These are phyloP conservation scores for Cyamopsis tetragonoloba DNA, from an alignment of 306 rosid genomes.

Conservation along the genomic window DNA sequence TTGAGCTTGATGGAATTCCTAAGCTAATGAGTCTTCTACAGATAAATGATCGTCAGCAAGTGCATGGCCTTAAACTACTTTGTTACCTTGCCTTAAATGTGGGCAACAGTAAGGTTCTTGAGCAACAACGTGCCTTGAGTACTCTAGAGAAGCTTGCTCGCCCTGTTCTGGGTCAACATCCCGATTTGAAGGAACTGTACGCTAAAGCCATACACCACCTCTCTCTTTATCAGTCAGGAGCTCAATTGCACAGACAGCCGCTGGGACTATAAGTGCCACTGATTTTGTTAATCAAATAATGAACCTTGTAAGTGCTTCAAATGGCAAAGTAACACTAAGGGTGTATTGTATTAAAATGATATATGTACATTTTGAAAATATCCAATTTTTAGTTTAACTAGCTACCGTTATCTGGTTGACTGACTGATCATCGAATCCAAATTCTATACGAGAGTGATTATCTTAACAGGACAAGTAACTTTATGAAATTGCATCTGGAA, in stretches of 20 bases:
- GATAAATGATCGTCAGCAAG: constrained; percentile 42
- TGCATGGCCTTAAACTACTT: constrained; percentile 45
- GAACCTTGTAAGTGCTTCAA: constrained; percentile 39
- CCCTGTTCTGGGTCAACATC: constrained; percentile 51
- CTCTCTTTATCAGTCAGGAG: constrained; percentile 80
- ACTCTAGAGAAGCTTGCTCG: constrained; percentile 65
- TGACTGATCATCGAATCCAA: constrained; percentile 4
- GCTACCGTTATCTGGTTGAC: neutral
- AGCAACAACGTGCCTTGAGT: constrained; percentile 63
- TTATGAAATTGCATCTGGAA: neutral
- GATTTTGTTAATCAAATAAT: constrained; percentile 15
- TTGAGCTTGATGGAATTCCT: constrained; percentile 73
- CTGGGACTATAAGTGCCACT: constrained; percentile 31
- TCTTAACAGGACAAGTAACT: constrained; percentile 15
- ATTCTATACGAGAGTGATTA: neutral
- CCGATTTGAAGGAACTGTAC: constrained; percentile 56
- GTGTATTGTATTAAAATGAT: constrained; percentile 16
- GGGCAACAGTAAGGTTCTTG: constrained; percentile 81
- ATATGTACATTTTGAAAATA: constrained; percentile 2
- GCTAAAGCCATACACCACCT: constrained; percentile 67
- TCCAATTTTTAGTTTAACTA: neutral
- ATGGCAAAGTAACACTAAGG: constrained; percentile 27
- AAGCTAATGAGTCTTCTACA: constrained; percentile 50
- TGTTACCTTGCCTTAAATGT: constrained; percentile 68
- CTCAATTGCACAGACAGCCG: constrained; percentile 63